These are phyloP conservation scores for Nemania diffusa DNA, from an alignment of 2,329 filamentous ascomycete species.

Conservation along the genomic window DNA sequence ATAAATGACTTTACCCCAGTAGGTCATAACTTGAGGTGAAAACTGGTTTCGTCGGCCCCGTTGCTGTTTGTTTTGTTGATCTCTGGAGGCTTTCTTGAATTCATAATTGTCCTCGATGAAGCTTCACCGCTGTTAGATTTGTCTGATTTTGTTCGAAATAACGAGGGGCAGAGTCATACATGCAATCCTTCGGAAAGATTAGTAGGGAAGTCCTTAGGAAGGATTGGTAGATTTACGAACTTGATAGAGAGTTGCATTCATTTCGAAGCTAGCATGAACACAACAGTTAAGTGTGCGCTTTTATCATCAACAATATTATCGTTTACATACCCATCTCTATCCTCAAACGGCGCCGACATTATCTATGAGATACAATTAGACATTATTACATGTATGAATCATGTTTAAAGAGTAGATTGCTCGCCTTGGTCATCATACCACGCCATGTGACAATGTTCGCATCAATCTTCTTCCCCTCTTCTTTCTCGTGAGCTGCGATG, in stretches of 20 bases:
- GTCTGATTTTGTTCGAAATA: neutral
- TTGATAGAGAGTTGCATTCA: conserved; percentile 94
- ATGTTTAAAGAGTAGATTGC: neutral
- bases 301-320: conserved; percentile 12
- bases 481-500: conserved; percentile 77
- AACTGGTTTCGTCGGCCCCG: conserved; percentile 55
- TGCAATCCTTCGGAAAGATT: conserved; percentile 58
- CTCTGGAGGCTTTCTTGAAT: conserved; percentile 72
- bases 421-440: conserved; percentile 98
- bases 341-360: conserved; percentile 84
- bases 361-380: conserved; percentile 65
- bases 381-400: neutral
- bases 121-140: conserved; percentile 55
- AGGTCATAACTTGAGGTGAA: conserved; percentile 86
- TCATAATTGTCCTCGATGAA: conserved; percentile 93
- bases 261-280: conserved; percentile 75
- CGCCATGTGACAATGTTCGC: conserved; percentile 91
- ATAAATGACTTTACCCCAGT: conserved; percentile 73
- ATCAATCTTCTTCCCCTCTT: conserved; percentile 73
- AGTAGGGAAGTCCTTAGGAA: conserved; percentile 27
- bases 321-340: conserved; percentile 74
- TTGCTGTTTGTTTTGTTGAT: conserved; percentile 66
- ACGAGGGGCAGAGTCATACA: conserved; percentile 54
- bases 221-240: conserved; percentile 60
- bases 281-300: conserved; percentile 3